phyloP scores from a whole-genome alignment of 2,329 filamentous ascomycete genomes.

The Stemphylium vesicarium region DNA sequence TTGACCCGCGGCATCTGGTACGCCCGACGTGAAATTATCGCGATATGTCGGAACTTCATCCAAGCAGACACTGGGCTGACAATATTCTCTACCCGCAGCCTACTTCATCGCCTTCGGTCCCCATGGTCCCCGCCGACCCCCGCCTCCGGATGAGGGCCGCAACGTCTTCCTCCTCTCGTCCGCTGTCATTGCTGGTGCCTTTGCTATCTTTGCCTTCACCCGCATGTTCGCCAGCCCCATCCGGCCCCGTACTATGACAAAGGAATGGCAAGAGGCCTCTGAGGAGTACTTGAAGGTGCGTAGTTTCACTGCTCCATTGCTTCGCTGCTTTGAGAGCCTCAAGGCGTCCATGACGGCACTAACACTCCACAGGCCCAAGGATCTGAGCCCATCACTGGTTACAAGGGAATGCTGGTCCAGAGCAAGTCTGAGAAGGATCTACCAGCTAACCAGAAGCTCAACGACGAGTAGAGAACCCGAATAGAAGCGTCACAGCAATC shows the following conservation, averaged over 20 bases:
- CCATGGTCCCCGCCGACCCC: conserved; percentile 85
- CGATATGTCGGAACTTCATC: conserved; percentile 16
- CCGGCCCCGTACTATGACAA: conserved; percentile 83
- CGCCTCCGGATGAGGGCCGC: conserved; percentile 83
- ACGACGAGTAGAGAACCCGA: conserved; percentile 40
- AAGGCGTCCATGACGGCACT: conserved; percentile 12
- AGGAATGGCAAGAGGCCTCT: conserved; percentile 94
- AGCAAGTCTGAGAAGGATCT: conserved; percentile 45
- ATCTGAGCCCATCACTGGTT: conserved; percentile 48
- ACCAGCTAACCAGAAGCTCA: conserved; percentile 32
- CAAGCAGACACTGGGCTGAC: conserved; percentile 30
- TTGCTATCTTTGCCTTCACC: conserved; percentile 74
- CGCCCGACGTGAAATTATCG: conserved; percentile 17
- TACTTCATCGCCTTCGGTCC: conserved; percentile 99
- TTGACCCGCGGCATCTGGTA: conserved; percentile 24
- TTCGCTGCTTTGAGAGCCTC: conserved; percentile 1
- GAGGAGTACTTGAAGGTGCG: conserved; percentile 94
- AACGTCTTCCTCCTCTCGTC: conserved; percentile 77
- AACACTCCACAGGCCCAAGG: conserved; percentile 43
- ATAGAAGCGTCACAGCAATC: conserved; percentile 31
- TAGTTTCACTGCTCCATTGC: conserved; percentile 18
- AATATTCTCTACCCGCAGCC: conserved; percentile 63
- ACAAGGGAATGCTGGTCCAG: conserved; percentile 51
- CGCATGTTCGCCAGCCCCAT: conserved; percentile 71
- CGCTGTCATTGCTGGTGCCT: conserved; percentile 69